Base-by-base conservation (phyloP, 768 basidiomycete species). In the Lentinula guzmanii region DNA sequence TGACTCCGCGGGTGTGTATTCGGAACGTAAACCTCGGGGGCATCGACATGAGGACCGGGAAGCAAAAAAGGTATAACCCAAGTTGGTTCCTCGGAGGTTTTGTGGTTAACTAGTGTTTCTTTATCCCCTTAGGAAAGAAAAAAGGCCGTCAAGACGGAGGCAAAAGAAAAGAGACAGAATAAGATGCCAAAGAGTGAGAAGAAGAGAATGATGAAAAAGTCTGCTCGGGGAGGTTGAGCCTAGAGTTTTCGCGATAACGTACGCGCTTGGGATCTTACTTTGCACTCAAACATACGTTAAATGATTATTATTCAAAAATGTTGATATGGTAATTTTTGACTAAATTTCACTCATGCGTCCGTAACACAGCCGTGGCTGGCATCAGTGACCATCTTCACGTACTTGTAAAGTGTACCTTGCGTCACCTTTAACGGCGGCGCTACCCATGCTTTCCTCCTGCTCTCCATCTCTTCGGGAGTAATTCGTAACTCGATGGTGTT, bases 181-280 rank as follows among this genome's bases (percentile, higher is more conserved):
- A 98, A 98, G 77, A 93, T 98, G 81, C 91, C 95, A 51, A 98
- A 98, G 71, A 86, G 89, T 45, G 93, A 96, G 75, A 98, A 98
- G 79, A 93, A 93, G 77, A 82, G 86, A 45, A 84, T 83, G 64
- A 81, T 98, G 67, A 97, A 93, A 67, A 81, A 79, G 52, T 60
- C 55, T 58, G 55, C 55, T 45, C 42, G 51, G 24, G 21, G 57
- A 46, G 61, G 53, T 13, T 53, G 54, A 68, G 61, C 61, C 34
- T 50, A 28, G n/a, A 33, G 13, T 52, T 34, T n/a, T 13, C 24
- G 16, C 50, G 13, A 34, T 52, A 52, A 35, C 51, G 51, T 21
- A 34, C 13, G 21, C 11, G 18, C 50, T 11, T 11, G 16, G 1
- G 5, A 33, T 18, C 13, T 16, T 16, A 11, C 50, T 1, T 7